Evolutionary conservation across 768 basidiomycete species (phyloP), one percentile per base, ranked within the genome.

Genomic region (Pleurotus djamor): DNA sequence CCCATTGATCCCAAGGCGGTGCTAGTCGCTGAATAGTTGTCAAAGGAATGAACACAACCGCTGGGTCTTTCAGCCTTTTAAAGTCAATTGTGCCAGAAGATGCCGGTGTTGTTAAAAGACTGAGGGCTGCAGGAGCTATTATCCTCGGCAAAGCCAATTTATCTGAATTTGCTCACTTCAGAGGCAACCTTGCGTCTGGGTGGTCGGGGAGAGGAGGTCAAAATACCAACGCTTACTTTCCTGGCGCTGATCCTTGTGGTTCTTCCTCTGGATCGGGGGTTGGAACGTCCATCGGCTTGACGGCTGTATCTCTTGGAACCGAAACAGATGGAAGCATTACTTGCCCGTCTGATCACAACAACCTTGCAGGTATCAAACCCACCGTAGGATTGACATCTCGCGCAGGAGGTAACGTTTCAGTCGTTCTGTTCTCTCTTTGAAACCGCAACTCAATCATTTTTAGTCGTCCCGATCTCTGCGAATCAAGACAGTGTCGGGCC

Each of bases 401-500:
- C 14, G 81, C 83, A 13, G 85, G 84, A 68, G 85, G 85, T 81
- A 28, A 28, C 21, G 3, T 3, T 28, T 58, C n/a, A 45, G 9
- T 21, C 10, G 48, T 35, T 3, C 14, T 48, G 5, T 17, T 16
- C n/a, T 13, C 7, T 9, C n/a, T 13, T 36, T 45, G 2, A 32
- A 13, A 7, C 32, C 9, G 5, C 47, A 5, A 16, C 16, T 8
- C 21, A 14, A 38, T n/a, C 38, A 63, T 17, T 60, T 14, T 2
- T 56, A 84, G 85, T 86, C 3, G 71, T 86, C 35, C 86, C 86
- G 4, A 82, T 85, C 5, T 84, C 83, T 0, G 70, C 69, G 14
- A 78, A 84, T 62, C 84, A 84, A 67, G 86, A 87, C 61, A 80
- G 83, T 2, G 76, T 85, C 2, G 85, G 85, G 0, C 85, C 85